Evolutionary conservation across 208 protist species (phyloP), one percentile per base, ranked within the genome.

Genomic region (Leishmania lainsoni): DNA sequence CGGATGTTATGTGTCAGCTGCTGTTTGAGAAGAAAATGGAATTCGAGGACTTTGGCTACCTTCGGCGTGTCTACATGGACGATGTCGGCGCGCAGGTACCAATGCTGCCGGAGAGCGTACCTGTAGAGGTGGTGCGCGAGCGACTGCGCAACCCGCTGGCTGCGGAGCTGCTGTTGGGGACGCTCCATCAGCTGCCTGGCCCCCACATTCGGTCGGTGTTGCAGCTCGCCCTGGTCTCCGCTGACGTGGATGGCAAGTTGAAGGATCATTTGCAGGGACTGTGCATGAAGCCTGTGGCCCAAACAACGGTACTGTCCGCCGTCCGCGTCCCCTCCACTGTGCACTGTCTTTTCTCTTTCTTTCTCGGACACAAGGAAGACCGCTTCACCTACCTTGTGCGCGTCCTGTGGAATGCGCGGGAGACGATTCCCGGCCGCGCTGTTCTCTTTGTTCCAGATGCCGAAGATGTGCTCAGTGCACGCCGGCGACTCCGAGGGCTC

Each of bases 21-120:
- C 79, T 97, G 39, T 97, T 96, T 83, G 89, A 96, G 80, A 91
- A 93, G 69, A 97, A 97, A 81, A 93, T 95, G 88, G 90, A 97
- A 77, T 97, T 96, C 76, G 87, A 92, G 59, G 76, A 89, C 32
- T 95, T 95, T 85, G 94, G 94, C 49, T 97, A 95, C 80, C 87
- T 97, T 66, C 84, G 94, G 9, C 92, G 94, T 14, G 86, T 97
- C 16, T 97, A 96, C 81, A 85, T 97, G 8, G 94, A 97, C 79
- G 94, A 97, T 69, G 83, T 95, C 17, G 92, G 88, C 22, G 82
- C 86, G 39, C 94, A 97, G 84, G 54, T 97, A 51, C 87, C 86
- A 32, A 90, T 95, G 86, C 35, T 94, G 6, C 65, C 86, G 4
- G 85, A 89, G 48, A 87, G 74, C 29, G 94, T 88, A 17, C 87